A percentile compares a stretch with the other conserved stretches of the same genome.
These are phyloP conservation scores for Colletotrichum musae DNA, from an alignment of 2,329 filamentous ascomycete species.

Conservation along the genomic window DNA sequence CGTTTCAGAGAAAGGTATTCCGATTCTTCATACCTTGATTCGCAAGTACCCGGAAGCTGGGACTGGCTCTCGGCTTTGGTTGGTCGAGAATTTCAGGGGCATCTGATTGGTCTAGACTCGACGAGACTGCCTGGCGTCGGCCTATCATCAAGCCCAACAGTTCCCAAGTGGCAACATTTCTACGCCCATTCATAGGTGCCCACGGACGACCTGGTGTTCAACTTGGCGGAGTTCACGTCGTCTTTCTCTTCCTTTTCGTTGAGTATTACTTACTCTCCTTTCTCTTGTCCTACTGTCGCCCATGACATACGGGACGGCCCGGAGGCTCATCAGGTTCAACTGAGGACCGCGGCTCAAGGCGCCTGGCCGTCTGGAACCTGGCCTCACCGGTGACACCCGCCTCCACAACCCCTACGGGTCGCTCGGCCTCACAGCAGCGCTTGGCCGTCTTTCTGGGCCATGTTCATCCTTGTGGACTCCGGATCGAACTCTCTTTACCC, in stretches of 20 bases:
- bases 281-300: no score
- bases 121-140: not conserved
- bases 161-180: constrained; percentile 8
- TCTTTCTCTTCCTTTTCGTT: no score
- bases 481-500: constrained; percentile 7
- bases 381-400: constrained; percentile 25
- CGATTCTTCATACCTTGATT: constrained; percentile 50
- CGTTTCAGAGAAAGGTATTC: constrained; percentile 31
- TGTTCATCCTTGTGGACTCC: not conserved
- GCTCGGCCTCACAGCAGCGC: constrained; percentile 11
- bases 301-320: constrained; percentile 31
- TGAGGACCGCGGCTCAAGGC: constrained; percentile 3
- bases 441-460: constrained; percentile 28
- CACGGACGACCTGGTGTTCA: not conserved
- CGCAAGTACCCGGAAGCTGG: constrained; percentile 48
- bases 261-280: no score
- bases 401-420: constrained; percentile 12
- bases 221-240: no score
- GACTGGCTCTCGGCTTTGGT: constrained; percentile 34
- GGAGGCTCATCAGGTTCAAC: constrained; percentile 16
- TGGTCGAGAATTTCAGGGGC: constrained; percentile 9
- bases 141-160: not conserved
- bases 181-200: not conserved
- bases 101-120: constrained; percentile 35
- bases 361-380: constrained; percentile 11